Percentiles rank a stretch among this genome's conserved stretches.
phyloP scores from a whole-genome alignment of 768 basidiomycete genomes.

The Coprinopsis sp. region DNA sequence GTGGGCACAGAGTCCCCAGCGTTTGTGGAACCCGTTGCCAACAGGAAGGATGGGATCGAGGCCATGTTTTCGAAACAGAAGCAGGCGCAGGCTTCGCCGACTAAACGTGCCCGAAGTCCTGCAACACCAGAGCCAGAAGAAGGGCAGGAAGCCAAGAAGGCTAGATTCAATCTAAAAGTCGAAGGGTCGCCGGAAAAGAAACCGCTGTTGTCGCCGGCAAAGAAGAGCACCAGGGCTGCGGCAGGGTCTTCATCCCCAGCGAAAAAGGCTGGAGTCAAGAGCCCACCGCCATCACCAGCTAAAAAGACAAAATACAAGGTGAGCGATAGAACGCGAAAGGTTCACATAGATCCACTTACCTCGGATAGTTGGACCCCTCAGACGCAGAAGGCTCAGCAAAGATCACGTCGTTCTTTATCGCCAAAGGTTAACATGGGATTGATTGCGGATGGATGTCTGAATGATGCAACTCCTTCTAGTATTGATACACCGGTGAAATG shows the following conservation, averaged over 20 bases:
- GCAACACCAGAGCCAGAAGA: neutral
- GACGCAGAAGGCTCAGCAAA: constrained; percentile 4
- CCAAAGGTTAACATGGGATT: constrained; percentile 21
- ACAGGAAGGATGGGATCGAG: constrained; percentile 81
- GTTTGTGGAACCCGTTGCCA: constrained; percentile 75
- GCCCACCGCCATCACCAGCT: too few relatives aligned
- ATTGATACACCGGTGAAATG: constrained; percentile 1
- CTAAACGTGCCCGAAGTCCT: neutral
- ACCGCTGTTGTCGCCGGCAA: too few relatives aligned
- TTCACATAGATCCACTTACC: too few relatives aligned
- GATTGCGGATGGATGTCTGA: constrained; percentile 20
- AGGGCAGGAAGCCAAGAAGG: neutral
- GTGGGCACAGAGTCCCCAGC: constrained; percentile 79
- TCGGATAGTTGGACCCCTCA: neutral
- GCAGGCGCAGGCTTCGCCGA: constrained; percentile 7
- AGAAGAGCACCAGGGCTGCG: too few relatives aligned
- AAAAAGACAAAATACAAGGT: too few relatives aligned
- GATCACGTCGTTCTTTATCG: constrained; percentile 11
- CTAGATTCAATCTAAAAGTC: neutral
- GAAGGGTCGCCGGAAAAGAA: too few relatives aligned
- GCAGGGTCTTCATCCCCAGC: too few relatives aligned
- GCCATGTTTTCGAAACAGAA: constrained; percentile 74
- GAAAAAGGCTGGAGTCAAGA: too few relatives aligned
- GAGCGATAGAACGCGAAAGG: too few relatives aligned
- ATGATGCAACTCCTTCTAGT: neutral